These are phyloP conservation scores for Fistulina hepatica DNA, from an alignment of 1,284 basidiomycete species.

Conservation along the genomic window DNA sequence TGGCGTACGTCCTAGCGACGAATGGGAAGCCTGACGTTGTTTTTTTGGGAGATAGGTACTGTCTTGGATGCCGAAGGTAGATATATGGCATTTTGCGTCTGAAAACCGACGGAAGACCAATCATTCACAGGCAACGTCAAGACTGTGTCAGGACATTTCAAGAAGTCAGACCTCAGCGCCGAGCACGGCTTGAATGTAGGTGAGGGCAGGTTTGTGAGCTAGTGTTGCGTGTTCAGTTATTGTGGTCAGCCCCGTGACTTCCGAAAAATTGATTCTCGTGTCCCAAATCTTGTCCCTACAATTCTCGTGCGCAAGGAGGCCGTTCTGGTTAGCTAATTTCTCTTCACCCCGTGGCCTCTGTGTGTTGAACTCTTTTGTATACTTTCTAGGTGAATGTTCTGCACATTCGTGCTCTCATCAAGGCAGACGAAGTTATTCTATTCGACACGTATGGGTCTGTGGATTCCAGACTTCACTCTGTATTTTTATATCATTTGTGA, in stretches of 20 bases:
- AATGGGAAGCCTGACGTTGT: background rate
- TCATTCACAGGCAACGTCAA: constrained; percentile 63
- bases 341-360: constrained; percentile 5
- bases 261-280: constrained; percentile 90
- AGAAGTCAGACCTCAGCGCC: constrained; percentile 77
- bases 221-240: constrained; percentile 8
- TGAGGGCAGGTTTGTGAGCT: constrained; percentile 10
- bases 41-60: constrained; percentile 46
- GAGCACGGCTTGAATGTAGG: constrained; percentile 84
- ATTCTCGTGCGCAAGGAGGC: constrained; percentile 85
- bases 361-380: constrained; percentile 10
- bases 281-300: constrained; percentile 90
- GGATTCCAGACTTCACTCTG: constrained; percentile 76
- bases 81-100: constrained; percentile 10
- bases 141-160: constrained; percentile 85
- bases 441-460: constrained; percentile 86
- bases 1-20: constrained; percentile 5
- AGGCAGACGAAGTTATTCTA: constrained; percentile 84
- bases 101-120: constrained; percentile 14
- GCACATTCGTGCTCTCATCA: constrained; percentile 90
- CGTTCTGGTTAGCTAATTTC: constrained; percentile 53
- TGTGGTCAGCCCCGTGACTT: constrained; percentile 84
- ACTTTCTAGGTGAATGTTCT: constrained; percentile 73
- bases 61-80: constrained; percentile 74
- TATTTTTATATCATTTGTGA: constrained; percentile 84